Evolutionary conservation across 768 basidiomycete genomes (phyloP).

Genomic region (Tylopilus intermedius): DNA sequence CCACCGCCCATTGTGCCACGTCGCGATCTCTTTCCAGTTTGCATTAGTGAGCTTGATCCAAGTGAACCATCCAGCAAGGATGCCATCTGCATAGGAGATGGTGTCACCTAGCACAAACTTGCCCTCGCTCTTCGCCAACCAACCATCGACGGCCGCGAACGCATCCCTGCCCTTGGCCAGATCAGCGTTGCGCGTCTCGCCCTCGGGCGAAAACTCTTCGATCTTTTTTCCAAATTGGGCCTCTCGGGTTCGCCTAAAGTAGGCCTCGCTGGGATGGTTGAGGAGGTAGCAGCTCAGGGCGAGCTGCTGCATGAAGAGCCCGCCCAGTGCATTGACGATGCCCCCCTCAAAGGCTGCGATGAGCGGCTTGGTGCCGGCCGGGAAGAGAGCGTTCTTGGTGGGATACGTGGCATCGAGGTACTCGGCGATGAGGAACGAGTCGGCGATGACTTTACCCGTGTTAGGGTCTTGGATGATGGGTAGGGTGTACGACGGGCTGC

Average conservation of each 20-base stretch:
- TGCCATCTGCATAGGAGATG: constrained; percentile 34
- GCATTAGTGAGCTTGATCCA: constrained; percentile 32
- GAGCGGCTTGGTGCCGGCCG: constrained; percentile 35
- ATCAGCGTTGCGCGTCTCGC: constrained; percentile 21
- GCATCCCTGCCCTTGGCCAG: constrained; percentile 28
- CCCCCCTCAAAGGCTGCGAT: constrained; percentile 35
- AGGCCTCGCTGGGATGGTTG: constrained; percentile 27
- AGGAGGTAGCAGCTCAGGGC: constrained; percentile 13
- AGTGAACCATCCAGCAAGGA: constrained; percentile 30
- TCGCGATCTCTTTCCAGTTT: constrained; percentile 31
- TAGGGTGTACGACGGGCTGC: constrained; percentile 34
- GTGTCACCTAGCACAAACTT: constrained; percentile 34
- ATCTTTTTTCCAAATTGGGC: constrained; percentile 30
- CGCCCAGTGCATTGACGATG: constrained; percentile 10
- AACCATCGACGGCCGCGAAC: constrained; percentile 23
- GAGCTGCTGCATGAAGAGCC: constrained; percentile 14
- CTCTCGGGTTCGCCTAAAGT: constrained; percentile 35
- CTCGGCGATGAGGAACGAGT: constrained; percentile 40
- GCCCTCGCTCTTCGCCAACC: constrained; percentile 27
- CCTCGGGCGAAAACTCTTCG: constrained; percentile 32
- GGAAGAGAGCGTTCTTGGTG: constrained; percentile 36
- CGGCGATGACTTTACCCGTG: constrained; percentile 32
- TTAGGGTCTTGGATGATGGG: constrained; percentile 40
- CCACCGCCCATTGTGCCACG: constrained; percentile 40
- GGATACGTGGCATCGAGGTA: constrained; percentile 46